Evolutionary conservation across 352 stramenopile genomes (phyloP).

Genomic region (Labyrinthula sp.): DNA sequence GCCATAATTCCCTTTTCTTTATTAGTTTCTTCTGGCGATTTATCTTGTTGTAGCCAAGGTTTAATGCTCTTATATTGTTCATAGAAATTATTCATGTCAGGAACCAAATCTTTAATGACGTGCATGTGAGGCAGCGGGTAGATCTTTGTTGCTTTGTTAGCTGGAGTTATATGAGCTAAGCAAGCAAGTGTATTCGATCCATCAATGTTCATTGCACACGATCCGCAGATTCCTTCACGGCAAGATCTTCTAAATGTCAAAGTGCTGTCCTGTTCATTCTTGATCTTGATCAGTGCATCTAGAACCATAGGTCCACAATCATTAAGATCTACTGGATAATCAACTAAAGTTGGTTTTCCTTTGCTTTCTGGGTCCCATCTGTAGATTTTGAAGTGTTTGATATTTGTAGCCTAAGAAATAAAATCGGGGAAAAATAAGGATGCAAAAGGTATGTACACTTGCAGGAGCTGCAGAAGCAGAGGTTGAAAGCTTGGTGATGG

Average conservation of each 20-base stretch:
- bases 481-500: no score
- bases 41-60: constrained; percentile 94
- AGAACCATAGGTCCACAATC: constrained; percentile 95
- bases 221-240: constrained; percentile 95
- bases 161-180: constrained; percentile 73
- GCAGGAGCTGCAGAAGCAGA: no score
- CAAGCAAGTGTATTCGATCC: constrained; percentile 93
- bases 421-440: no score
- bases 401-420: constrained; percentile 55
- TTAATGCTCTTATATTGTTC: constrained; percentile 88
- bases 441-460: no score
- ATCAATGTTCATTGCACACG: constrained; percentile 99
- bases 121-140: constrained; percentile 98
- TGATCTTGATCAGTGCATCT: constrained; percentile 98
- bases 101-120: constrained; percentile 93
- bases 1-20: constrained; percentile 56
- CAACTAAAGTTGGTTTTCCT: constrained; percentile 73
- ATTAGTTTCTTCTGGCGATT: no score
- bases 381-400: constrained; percentile 98
- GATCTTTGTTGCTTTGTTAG: constrained; percentile 62
- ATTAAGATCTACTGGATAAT: constrained; percentile 88
- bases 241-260: constrained; percentile 88
- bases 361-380: constrained; percentile 82
- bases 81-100: constrained; percentile 98
- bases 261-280: constrained; percentile 93